phyloP scores from a whole-genome alignment of 2,329 filamentous ascomycete genomes.

The Hypoxylon sp. region DNA sequence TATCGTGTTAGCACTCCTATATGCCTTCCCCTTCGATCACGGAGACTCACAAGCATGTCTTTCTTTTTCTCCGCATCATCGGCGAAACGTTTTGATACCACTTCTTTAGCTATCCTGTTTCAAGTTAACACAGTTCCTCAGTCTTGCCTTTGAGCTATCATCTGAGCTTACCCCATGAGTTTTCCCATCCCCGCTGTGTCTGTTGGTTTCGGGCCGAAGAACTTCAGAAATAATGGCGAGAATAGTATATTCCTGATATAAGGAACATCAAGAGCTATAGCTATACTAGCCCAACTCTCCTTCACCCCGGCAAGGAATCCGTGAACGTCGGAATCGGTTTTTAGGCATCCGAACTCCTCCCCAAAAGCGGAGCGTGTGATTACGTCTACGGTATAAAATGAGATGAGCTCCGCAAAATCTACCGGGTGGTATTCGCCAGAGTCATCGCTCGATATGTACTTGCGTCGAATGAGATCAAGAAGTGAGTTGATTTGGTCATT shows the following conservation, averaged over 20 bases:
- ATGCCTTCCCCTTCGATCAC: not conserved
- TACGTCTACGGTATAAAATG: constrained; percentile 48
- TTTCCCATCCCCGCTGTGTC: constrained; percentile 46
- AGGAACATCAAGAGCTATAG: constrained; percentile 46
- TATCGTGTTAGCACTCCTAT: not conserved
- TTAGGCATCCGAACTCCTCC: constrained; percentile 48
- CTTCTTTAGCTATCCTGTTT: constrained; percentile 29
- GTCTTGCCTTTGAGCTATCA: not conserved
- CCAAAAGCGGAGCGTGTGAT: constrained; percentile 50
- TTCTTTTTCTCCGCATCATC: constrained; percentile 18
- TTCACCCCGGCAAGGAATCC: constrained; percentile 42
- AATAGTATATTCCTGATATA: constrained; percentile 45
- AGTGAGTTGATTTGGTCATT: constrained; percentile 39
- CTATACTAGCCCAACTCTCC: constrained; percentile 31
- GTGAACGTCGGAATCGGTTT: constrained; percentile 45
- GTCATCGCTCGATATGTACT: constrained; percentile 35
- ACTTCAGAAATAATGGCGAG: constrained; percentile 33
- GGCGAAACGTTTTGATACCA: constrained; percentile 18
- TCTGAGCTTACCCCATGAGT: constrained; percentile 30
- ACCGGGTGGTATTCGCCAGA: constrained; percentile 18
- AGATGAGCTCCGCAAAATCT: constrained; percentile 34
- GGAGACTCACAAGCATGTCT: constrained; percentile 43
- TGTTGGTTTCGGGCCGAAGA: constrained; percentile 48
- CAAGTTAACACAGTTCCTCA: not conserved
- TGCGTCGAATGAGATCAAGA: constrained; percentile 38